These are phyloP conservation scores for Senna siamea DNA, from an alignment of 306 rosid genomes.

Conservation along the genomic window DNA sequence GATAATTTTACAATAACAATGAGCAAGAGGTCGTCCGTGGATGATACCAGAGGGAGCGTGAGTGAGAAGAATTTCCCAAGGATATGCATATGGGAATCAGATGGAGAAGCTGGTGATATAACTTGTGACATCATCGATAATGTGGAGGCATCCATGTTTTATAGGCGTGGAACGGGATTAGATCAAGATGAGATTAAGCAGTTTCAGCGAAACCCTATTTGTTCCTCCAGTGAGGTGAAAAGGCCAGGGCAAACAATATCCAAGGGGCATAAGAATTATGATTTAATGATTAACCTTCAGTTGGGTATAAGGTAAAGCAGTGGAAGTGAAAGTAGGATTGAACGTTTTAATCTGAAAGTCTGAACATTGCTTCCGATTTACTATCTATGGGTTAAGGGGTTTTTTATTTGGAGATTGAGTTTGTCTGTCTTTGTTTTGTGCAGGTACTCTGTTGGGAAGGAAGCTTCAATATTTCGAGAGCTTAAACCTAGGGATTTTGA, in stretches of 20 bases:
- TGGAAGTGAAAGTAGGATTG: background rate
- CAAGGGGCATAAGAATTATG: constrained; percentile 91
- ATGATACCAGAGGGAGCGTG: constrained; percentile 51
- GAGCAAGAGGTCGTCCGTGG: constrained; percentile 74
- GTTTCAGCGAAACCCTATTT: constrained; percentile 58
- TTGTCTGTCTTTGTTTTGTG: background rate
- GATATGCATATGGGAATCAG: constrained; percentile 96
- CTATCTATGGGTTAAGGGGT: constrained; percentile 8
- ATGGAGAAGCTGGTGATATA: constrained; percentile 95
- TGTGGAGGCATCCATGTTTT: constrained; percentile 77
- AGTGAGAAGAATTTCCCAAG: constrained; percentile 65
- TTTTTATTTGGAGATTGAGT: constrained; percentile 19
- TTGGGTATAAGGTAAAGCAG: constrained; percentile 75
- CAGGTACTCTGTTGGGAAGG: constrained; percentile 89
- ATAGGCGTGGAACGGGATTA: constrained; percentile 41
- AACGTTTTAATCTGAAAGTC: background rate
- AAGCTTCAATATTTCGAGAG: constrained; percentile 64
- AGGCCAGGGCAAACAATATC: constrained; percentile 81
- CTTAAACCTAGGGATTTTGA: constrained; percentile 77
- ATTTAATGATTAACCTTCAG: constrained; percentile 93
- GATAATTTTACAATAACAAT: constrained; percentile 56
- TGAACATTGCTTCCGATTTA: background rate
- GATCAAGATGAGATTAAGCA: constrained; percentile 49
- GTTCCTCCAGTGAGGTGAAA: constrained; percentile 67
- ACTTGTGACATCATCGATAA: constrained; percentile 91